Conservation (phyloP, 1,284 basidiomycete genomes). For the Austroboletus niveus region DNA sequence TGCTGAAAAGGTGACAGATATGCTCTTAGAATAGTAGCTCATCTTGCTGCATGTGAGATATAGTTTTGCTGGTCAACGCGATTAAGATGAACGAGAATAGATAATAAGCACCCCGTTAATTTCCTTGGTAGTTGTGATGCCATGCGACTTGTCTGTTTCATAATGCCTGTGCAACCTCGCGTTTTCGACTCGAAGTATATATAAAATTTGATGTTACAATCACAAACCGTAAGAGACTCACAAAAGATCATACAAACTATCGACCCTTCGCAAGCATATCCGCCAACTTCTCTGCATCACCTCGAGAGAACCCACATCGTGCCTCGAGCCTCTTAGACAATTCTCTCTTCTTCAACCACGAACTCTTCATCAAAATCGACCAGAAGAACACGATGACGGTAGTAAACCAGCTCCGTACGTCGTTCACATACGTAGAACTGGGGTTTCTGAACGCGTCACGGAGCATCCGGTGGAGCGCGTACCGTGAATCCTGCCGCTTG, state of each 20-base stretch:
- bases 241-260: too few species aligned
- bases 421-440: background rate
- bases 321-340: background rate
- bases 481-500: conserved; percentile 1
- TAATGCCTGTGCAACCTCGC: too few species aligned
- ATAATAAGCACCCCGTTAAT: too few species aligned
- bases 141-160: too few species aligned
- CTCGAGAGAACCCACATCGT: background rate
- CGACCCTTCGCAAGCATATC: background rate
- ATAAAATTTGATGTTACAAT: too few species aligned
- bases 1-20: background rate
- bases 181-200: too few species aligned
- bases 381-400: background rate
- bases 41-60: too few species aligned
- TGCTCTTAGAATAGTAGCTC: background rate
- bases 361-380: background rate
- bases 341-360: background rate
- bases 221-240: too few species aligned
- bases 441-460: background rate
- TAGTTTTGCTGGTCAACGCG: too few species aligned
- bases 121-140: too few species aligned
- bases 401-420: background rate
- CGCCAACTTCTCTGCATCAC: background rate
- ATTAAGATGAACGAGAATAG: too few species aligned
- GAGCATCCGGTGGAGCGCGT: conserved; percentile 1